phyloP scores from a whole-genome alignment of 495 filamentous ascomycete species.

The Extremus antarcticus region DNA sequence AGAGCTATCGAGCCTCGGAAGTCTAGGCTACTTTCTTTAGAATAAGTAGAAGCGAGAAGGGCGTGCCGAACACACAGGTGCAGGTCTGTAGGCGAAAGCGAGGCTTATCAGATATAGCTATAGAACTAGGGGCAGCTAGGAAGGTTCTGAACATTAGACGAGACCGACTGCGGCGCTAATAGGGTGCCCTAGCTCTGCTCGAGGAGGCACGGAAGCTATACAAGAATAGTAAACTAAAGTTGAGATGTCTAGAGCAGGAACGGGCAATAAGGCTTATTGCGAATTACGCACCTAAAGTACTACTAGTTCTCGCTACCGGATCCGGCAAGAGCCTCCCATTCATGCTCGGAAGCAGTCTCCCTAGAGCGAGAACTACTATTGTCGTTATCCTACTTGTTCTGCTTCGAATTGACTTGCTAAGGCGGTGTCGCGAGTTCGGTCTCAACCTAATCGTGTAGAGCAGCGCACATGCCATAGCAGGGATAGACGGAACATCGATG shows the following conservation, averaged over 20 bases:
- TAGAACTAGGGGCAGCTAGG: neutral
- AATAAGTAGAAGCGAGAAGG: neutral
- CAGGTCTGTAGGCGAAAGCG: neutral
- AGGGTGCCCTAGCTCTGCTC: neutral
- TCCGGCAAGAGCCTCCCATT: no score
- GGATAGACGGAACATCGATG: no score
- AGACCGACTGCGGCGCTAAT: neutral
- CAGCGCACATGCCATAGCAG: no score
- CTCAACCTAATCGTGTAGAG: no score
- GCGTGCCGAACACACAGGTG: neutral
- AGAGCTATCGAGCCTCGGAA: neutral
- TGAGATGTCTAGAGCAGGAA: neutral
- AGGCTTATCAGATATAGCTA: neutral
- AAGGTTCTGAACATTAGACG: neutral
- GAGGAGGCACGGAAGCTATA: neutral
- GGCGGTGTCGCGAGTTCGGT: no score
- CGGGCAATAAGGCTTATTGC: no score
- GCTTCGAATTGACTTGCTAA: no score
- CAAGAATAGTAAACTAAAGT: neutral
- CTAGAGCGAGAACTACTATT: no score
- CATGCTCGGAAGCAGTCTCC: no score
- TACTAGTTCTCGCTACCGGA: no score
- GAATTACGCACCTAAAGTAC: no score
- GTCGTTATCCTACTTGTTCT: no score
- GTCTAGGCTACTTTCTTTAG: neutral